A percentile compares a stretch with the other conserved stretches of the same genome.
Evolutionary conservation across 345 rosid species (phyloP).

Genomic region (Acer yangbiense): DNA sequence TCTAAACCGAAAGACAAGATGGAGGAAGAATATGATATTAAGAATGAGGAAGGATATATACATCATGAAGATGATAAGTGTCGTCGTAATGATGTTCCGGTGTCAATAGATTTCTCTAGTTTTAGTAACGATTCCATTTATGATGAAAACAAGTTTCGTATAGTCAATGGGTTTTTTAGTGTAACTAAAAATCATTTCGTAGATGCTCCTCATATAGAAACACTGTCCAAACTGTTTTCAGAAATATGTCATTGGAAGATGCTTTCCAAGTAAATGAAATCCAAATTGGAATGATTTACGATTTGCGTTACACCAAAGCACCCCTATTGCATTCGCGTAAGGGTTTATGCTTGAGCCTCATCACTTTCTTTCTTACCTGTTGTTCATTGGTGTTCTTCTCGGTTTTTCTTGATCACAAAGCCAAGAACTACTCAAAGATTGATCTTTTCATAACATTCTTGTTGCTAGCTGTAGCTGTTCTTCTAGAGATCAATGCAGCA

Average conservation of each 20-base stretch:
- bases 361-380: not conserved
- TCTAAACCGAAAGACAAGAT: too few species aligned
- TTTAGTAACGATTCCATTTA: not conserved
- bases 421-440: not conserved
- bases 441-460: not conserved
- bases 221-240: conserved; percentile 12
- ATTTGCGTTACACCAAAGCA: conserved; percentile 28
- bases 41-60: not conserved
- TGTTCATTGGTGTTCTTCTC: not conserved
- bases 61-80: not conserved
- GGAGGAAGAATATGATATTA: too few species aligned
- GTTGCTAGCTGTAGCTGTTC: not conserved
- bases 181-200: conserved; percentile 14
- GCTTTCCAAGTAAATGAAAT: conserved; percentile 18
- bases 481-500: too few species aligned
- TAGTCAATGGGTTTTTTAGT: conserved; percentile 26
- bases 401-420: not conserved
- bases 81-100: too few species aligned
- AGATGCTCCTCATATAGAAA: not conserved
- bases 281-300: conserved; percentile 24
- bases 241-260: not conserved
- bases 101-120: not conserved
- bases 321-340: not conserved
- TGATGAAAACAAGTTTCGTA: conserved; percentile 14
- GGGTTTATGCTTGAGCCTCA: not conserved